phyloP scores from a whole-genome alignment of 108 stramenopile species.

The Cyclostephanos tholiformis region DNA sequence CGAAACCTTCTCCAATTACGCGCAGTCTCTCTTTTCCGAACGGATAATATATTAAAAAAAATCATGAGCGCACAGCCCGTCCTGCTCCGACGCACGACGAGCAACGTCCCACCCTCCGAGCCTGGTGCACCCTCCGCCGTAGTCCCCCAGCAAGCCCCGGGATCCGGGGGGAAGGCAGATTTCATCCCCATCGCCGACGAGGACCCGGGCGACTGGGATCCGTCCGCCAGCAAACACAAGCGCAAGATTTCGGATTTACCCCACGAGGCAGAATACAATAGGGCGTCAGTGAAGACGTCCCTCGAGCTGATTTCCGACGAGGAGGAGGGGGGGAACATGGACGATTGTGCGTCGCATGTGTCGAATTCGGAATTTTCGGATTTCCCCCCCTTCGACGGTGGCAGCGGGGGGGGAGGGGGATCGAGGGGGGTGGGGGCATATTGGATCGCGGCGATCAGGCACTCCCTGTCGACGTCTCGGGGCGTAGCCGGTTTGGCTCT shows the following conservation, averaged over 20 bases:
- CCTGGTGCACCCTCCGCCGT: too few relatives aligned
- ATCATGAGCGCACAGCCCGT: too few relatives aligned
- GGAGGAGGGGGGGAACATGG: constrained; percentile 1
- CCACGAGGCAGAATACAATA: constrained; percentile 8
- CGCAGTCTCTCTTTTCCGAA: too few relatives aligned
- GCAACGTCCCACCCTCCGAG: too few relatives aligned
- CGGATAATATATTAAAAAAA: too few relatives aligned
- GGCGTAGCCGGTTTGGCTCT: not conserved
- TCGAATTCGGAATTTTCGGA: constrained; percentile 11
- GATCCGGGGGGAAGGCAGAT: not conserved
- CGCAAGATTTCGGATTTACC: constrained; percentile 29
- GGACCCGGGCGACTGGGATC: constrained; percentile 16
- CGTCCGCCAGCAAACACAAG: constrained; percentile 26
- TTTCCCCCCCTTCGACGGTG: not conserved
- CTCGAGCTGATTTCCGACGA: constrained; percentile 14
- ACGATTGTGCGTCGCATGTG: not conserved
- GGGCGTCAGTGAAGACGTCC: not conserved
- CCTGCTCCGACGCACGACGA: too few relatives aligned
- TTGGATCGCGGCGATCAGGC: too few relatives aligned
- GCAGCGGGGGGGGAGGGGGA: not conserved
- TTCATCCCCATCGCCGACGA: constrained; percentile 37
- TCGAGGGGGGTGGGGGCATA: too few relatives aligned
- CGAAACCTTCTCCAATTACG: too few relatives aligned
- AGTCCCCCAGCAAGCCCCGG: too few relatives aligned
- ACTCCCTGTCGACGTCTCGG: not conserved